A percentile compares a stretch with the other conserved stretches of the same genome.
Conservation (phyloP, 2,329 filamentous ascomycete species). For the Fusarium brachygibbosum region DNA sequence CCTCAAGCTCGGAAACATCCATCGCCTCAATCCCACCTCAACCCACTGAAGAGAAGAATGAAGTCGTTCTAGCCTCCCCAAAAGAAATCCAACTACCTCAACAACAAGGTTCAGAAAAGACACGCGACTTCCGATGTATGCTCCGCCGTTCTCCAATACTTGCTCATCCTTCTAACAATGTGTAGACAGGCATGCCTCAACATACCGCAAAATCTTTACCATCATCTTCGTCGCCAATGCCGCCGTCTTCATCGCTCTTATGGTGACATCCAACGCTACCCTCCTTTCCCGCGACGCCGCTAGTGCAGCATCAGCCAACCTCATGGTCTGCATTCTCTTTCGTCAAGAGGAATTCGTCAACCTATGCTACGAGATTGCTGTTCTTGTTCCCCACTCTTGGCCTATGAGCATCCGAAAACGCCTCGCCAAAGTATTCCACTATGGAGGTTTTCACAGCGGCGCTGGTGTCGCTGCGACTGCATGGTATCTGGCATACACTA, state of each 20-base stretch:
- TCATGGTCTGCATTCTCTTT: conserved; percentile 27
- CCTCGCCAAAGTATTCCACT: conserved; percentile 18
- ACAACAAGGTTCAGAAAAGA: background rate
- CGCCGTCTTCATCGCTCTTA: conserved; percentile 1
- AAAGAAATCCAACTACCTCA: background rate
- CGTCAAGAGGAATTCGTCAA: conserved; percentile 28
- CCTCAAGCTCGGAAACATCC: background rate
- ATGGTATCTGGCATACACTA: conserved; percentile 18
- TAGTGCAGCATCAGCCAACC: conserved; percentile 25
- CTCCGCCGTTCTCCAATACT: fast-evolving
- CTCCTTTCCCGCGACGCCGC: conserved; percentile 11
- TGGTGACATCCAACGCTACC: background rate
- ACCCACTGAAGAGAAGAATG: fast-evolving
- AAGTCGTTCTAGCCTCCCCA: background rate
- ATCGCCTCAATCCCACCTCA: background rate
- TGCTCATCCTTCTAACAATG: fast-evolving
- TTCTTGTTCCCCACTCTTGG: conserved; percentile 22
- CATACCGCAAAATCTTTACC: conserved; percentile 14
- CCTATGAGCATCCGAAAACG: conserved; percentile 7
- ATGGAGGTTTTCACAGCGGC: conserved; percentile 25
- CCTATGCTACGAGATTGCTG: conserved; percentile 19
- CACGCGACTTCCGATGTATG: conserved; percentile 4
- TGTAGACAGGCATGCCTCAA: conserved; percentile 11
- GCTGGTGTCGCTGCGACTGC: conserved; percentile 20
- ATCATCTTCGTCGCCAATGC: conserved; percentile 5